phyloP scores from a whole-genome alignment of 2,329 filamentous ascomycete species.

The Calonectria pseudoreteaudii region DNA sequence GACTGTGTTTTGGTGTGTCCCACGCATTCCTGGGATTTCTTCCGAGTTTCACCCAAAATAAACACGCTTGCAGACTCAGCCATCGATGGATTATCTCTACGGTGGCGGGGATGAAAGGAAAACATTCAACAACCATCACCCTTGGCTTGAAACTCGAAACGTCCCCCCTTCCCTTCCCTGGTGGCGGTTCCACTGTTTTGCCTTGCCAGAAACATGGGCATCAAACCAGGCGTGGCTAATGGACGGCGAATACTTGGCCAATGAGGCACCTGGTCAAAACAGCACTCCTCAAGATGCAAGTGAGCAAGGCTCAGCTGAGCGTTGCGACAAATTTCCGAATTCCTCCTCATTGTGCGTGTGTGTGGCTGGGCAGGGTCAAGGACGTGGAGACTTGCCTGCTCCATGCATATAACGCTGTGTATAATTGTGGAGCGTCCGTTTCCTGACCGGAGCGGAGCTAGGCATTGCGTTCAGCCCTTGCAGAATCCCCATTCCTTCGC shows the following conservation, averaged over 20 bases:
- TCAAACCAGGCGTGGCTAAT: neutral
- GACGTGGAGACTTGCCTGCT: conserved; percentile 4
- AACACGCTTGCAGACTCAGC: neutral
- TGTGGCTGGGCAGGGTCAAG: conserved; percentile 8
- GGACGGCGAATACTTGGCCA: neutral
- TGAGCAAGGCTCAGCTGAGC: conserved; percentile 21
- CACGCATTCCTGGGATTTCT: neutral
- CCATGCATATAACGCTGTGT: neutral
- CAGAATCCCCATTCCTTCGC: conserved; percentile 4
- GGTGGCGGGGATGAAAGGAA: neutral
- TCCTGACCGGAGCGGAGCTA: neutral
- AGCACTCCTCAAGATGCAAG: conserved; percentile 2
- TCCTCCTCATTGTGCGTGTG: neutral
- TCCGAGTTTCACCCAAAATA: neutral
- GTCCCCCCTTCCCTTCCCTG: neutral
- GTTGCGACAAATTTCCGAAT: neutral
- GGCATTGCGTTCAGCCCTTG: neutral
- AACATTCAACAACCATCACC: neutral
- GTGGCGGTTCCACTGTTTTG: neutral
- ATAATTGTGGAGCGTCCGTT: neutral
- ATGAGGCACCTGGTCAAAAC: neutral
- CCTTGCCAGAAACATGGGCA: neutral
- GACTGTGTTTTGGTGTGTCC: neutral
- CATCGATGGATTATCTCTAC: neutral
- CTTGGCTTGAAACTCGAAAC: neutral